Percentiles rank a stretch among this genome's conserved stretches.
These are phyloP conservation scores for Aureobasidium lini DNA, from an alignment of 2,329 filamentous ascomycete species.

Conservation along the genomic window DNA sequence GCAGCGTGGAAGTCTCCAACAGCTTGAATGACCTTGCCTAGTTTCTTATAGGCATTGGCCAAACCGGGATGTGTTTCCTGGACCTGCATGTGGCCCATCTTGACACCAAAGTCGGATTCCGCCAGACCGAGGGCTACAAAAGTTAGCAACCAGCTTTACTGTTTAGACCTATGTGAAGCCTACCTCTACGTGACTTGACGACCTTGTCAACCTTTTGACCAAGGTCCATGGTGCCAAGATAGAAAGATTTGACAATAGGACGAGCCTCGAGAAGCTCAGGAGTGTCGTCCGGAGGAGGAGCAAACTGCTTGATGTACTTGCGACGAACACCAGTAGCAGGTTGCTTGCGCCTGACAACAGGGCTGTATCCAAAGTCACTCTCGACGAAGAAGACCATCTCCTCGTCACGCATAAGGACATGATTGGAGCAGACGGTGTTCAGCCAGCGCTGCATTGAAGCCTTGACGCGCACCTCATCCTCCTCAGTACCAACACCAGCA, in stretches of 20 bases:
- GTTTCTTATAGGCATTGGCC: conserved; percentile 83
- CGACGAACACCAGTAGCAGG: conserved; percentile 90
- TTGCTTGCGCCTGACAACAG: conserved; percentile 90
- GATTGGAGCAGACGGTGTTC: conserved; percentile 85
- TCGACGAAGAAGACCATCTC: conserved; percentile 99
- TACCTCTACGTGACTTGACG: conserved; percentile 87
- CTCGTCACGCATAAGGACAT: conserved; percentile 87
- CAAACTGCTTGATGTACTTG: conserved; percentile 97
- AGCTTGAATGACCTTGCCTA: conserved; percentile 87
- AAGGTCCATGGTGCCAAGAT: conserved; percentile 91
- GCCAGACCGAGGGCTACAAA: conserved; percentile 75
- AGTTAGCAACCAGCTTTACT: conserved; percentile 24
- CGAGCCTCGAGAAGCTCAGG: conserved; percentile 86
- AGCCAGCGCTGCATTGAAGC: conserved; percentile 88
- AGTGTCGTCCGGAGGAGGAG: conserved; percentile 92
- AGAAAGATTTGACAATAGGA: conserved; percentile 90
- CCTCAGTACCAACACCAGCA: conserved; percentile 89
- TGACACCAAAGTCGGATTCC: conserved; percentile 89
- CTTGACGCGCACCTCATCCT: conserved; percentile 87
- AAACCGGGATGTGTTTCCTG: conserved; percentile 88
- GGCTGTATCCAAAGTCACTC: conserved; percentile 96
- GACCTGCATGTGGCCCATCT: conserved; percentile 75
- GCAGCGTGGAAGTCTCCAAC: conserved; percentile 93
- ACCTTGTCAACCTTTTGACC: conserved; percentile 93
- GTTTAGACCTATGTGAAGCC: conserved; percentile 20